Evolutionary conservation across 768 basidiomycete genomes (phyloP).

Genomic region (Auricularia auricula-judae): DNA sequence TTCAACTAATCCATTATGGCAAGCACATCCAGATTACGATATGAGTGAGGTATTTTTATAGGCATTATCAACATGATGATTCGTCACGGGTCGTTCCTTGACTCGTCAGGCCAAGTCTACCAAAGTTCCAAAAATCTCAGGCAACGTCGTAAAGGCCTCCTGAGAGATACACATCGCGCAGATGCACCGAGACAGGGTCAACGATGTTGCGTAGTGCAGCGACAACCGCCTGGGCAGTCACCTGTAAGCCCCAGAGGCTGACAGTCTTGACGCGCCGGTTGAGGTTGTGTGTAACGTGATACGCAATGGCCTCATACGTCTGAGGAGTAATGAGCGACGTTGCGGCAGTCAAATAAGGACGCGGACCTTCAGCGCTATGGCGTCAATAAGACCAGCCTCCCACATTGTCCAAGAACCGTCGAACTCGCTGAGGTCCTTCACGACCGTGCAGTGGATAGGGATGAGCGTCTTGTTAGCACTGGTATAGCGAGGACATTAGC

Average conservation of each 20-base stretch:
- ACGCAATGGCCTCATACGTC: constrained; percentile 87
- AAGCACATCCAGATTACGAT: too few species aligned
- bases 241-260: constrained; percentile 88
- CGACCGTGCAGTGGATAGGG: constrained; percentile 84
- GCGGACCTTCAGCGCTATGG: constrained; percentile 71
- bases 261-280: constrained; percentile 85
- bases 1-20: too few species aligned
- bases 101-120: not conserved
- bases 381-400: constrained; percentile 94
- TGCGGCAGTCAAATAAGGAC: not conserved
- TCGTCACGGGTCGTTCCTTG: not conserved
- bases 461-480: constrained; percentile 91
- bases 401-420: constrained; percentile 99
- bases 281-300: constrained; percentile 89
- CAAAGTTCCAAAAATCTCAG: not conserved
- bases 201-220: constrained; percentile 64
- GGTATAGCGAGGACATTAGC: not conserved
- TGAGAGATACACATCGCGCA: constrained; percentile 19
- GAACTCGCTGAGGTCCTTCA: constrained; percentile 76
- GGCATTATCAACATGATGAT: too few species aligned
- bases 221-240: constrained; percentile 82
- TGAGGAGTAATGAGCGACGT: constrained; percentile 15
- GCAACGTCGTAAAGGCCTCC: not conserved
- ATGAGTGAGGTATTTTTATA: too few species aligned
- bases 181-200: constrained; percentile 42